Percentiles rank a stretch among this genome's conserved stretches.
Evolutionary conservation across 2,329 filamentous ascomycete genomes (phyloP).

Genomic region (Alternaria alternata): DNA sequence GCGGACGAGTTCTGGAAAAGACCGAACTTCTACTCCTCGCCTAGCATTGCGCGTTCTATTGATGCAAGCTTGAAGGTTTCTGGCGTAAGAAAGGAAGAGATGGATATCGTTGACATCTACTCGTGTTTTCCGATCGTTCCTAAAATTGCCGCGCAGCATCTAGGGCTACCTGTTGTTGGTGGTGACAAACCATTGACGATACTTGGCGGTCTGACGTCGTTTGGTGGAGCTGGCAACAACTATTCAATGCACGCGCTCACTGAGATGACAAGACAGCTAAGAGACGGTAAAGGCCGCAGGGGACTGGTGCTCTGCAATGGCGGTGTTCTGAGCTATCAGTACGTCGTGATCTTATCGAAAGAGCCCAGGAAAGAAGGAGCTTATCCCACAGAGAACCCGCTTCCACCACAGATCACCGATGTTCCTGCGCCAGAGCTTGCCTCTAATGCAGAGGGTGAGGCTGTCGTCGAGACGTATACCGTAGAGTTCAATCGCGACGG

Average conservation of each 20-base stretch:
- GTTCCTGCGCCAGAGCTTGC: slow-evolving; percentile 49
- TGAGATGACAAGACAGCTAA: slow-evolving; percentile 57
- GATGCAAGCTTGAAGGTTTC: slow-evolving; percentile 62
- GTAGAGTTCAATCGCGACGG: slow-evolving; percentile 65
- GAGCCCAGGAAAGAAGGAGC: slow-evolving; percentile 50
- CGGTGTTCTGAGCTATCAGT: slow-evolving; percentile 70
- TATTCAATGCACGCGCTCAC: slow-evolving; percentile 70
- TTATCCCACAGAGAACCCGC: slow-evolving; percentile 59
- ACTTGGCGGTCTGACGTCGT: slow-evolving; percentile 71
- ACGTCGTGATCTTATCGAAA: slow-evolving; percentile 66
- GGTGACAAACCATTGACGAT: slow-evolving; percentile 64
- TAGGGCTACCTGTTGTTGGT: slow-evolving; percentile 60
- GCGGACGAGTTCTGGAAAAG: slow-evolving; percentile 69
- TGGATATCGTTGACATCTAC: slow-evolving; percentile 71
- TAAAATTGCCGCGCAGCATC: slow-evolving; percentile 69
- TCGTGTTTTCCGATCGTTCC: slow-evolving; percentile 75
- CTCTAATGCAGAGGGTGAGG: slow-evolving; percentile 59
- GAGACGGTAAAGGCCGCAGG: slow-evolving; percentile 55
- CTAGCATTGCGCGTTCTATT: slow-evolving; percentile 66
- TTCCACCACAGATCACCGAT: slow-evolving; percentile 56
- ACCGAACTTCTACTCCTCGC: slow-evolving; percentile 65
- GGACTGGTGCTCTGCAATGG: slow-evolving; percentile 72
- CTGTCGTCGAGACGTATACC: slow-evolving; percentile 68
- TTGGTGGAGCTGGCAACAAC: slow-evolving; percentile 75
- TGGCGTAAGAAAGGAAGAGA: slow-evolving; percentile 57